These are phyloP conservation scores for Colletotrichum falcatum DNA, from an alignment of 2,329 filamentous ascomycete genomes.

Conservation along the genomic window DNA sequence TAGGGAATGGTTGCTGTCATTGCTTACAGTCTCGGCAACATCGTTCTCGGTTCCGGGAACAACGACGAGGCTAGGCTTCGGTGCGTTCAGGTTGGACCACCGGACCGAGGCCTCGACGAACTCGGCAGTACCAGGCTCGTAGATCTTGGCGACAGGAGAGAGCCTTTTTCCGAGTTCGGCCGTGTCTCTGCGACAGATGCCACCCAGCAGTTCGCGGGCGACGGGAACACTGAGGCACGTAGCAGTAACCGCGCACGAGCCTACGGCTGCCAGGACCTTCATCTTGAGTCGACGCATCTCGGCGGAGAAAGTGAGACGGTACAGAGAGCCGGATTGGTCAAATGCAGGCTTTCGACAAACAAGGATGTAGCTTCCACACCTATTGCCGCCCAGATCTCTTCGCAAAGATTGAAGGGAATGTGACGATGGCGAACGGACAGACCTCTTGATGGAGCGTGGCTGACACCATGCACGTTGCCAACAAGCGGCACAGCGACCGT, in stretches of 20 bases:
- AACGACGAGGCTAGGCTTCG: conserved; percentile 59
- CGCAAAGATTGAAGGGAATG: not conserved
- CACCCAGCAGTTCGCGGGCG: conserved; percentile 31
- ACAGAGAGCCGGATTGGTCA: not conserved
- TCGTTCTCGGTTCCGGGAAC: conserved; percentile 61
- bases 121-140: conserved; percentile 54
- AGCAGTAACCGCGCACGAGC: conserved; percentile 45
- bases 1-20: not conserved
- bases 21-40: conserved; percentile 59
- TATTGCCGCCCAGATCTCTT: not conserved
- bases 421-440: not conserved
- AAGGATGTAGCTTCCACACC: conserved; percentile 8
- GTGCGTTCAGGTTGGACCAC: conserved; percentile 59
- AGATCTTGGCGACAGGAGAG: conserved; percentile 56
- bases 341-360: not conserved
- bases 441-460: not conserved
- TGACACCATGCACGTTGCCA: not conserved
- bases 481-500: conserved; percentile 8
- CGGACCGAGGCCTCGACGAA: conserved; percentile 55
- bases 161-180: conserved; percentile 48
- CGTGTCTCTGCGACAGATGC: conserved; percentile 41
- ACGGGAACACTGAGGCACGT: conserved; percentile 42
- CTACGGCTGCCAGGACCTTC: conserved; percentile 45
- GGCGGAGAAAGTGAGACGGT: not conserved
- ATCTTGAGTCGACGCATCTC: conserved; percentile 38